These are phyloP conservation scores for Dioscorea dumetorum DNA, from an alignment of 106 monocot species.

Conservation along the genomic window DNA sequence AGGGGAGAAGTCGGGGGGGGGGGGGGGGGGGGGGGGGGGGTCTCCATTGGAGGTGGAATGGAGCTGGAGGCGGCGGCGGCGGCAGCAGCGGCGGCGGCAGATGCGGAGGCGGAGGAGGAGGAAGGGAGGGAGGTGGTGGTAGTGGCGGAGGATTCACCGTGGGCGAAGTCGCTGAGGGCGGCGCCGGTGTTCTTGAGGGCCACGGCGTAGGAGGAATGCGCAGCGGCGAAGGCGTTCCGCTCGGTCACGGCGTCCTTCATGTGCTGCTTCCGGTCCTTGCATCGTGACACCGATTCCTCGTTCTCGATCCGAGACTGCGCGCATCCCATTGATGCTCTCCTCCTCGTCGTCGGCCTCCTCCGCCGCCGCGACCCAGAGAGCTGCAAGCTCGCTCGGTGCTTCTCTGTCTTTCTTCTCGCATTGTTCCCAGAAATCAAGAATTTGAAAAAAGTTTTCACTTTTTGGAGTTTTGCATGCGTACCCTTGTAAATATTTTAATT, in stretches of 20 bases:
- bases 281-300: conserved; percentile 73
- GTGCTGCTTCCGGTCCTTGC: conserved; percentile 63
- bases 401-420: too few species aligned
- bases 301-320: conserved; percentile 80
- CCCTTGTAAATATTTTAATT: too few species aligned
- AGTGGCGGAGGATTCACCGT: conserved; percentile 21
- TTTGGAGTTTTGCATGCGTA: too few species aligned
- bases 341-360: too few species aligned
- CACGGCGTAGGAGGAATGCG: conserved; percentile 67
- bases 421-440: too few species aligned
- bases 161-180: conserved; percentile 69
- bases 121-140: background rate
- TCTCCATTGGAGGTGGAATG: conserved; percentile 14
- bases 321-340: conserved; percentile 57
- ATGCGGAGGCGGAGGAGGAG: background rate
- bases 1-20: conserved; percentile 31
- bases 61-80: background rate
- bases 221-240: conserved; percentile 93
- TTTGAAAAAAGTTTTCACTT: too few species aligned
- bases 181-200: conserved; percentile 71
- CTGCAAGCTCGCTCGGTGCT: too few species aligned
- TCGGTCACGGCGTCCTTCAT: conserved; percentile 55
- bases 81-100: background rate
- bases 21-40: conserved; percentile 37
- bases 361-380: too few species aligned